Conservation (phyloP, 305 asterid species). For the Solanum hybrid region DNA sequence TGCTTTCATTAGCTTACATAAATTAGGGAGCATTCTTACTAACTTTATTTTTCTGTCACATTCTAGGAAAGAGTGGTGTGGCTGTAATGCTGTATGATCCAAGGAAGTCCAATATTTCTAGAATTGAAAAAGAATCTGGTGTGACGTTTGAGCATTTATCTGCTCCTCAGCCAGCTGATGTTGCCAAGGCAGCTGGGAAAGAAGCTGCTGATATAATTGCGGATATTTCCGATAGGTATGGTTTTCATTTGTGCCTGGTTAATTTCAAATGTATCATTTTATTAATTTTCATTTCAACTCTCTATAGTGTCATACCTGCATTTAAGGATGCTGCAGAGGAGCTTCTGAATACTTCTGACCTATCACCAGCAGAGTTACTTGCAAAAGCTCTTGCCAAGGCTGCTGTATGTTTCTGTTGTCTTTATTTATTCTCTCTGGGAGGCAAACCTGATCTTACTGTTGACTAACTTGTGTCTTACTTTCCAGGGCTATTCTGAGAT, state of each 20-base stretch:
- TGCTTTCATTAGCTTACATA: background rate
- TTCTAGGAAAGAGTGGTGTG: constrained; percentile 76
- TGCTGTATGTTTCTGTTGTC: constrained; percentile 48
- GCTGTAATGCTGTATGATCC: constrained; percentile 97
- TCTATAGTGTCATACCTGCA: constrained; percentile 68
- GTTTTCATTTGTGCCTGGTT: background rate
- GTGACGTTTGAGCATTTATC: constrained; percentile 78
- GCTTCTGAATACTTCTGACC: constrained; percentile 44
- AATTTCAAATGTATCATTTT: background rate
- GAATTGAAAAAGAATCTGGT: constrained; percentile 88
- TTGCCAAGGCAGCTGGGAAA: constrained; percentile 80
- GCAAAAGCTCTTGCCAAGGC: constrained; percentile 96
- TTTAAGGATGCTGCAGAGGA: constrained; percentile 92
- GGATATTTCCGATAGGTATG: constrained; percentile 73
- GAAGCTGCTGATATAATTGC: constrained; percentile 63
- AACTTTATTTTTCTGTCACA: background rate
- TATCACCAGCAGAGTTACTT: constrained; percentile 69
- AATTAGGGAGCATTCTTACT: background rate
- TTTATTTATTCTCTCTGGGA: background rate
- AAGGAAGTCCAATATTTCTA: constrained; percentile 64
- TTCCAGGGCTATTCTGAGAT: constrained; percentile 82
- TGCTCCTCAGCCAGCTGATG: constrained; percentile 96
- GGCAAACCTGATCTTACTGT: background rate
- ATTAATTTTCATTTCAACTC: background rate
- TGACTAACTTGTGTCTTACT: constrained; percentile 6